A percentile compares a stretch with the other conserved stretches of the same genome.
These are phyloP conservation scores for Tephrocybe rancida DNA, from an alignment of 768 basidiomycete species.

Conservation along the genomic window DNA sequence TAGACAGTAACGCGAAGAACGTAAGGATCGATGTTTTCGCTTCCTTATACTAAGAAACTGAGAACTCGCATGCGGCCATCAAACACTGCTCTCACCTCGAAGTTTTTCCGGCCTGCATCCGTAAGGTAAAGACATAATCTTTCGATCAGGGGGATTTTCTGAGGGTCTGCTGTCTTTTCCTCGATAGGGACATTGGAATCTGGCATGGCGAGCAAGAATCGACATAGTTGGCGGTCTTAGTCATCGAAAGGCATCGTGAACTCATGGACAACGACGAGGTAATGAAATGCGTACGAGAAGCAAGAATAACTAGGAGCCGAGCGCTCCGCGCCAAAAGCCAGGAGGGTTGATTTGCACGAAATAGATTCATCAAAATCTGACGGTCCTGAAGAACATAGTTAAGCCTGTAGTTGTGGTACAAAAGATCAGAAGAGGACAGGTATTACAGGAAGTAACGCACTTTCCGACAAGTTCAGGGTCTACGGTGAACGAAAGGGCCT, in stretches of 20 bases:
- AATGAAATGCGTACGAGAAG: conserved; percentile 47
- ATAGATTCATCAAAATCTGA: conserved; percentile 46
- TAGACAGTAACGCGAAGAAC: conserved; percentile 44
- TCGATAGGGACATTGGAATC: conserved; percentile 21
- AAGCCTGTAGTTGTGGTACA: conserved; percentile 10
- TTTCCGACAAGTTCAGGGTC: conserved; percentile 42
- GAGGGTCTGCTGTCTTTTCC: conserved; percentile 23
- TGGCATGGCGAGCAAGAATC: conserved; percentile 41
- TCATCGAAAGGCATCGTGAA: conserved; percentile 3
- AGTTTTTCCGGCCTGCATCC: conserved; percentile 38
- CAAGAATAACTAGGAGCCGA: conserved; percentile 55
- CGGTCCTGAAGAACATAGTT: conserved; percentile 38
- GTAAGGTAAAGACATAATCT: conserved; percentile 50
- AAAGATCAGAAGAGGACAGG: neutral
- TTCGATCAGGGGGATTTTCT: conserved; percentile 46
- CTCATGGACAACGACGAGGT: neutral
- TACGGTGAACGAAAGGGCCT: conserved; percentile 52
- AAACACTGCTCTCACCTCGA: conserved; percentile 37
- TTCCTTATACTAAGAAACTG: conserved; percentile 19
- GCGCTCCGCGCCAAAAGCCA: conserved; percentile 51
- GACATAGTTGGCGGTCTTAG: conserved; percentile 45
- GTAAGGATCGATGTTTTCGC: conserved; percentile 38
- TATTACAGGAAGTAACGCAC: conserved; percentile 25
- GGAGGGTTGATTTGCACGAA: conserved; percentile 52
- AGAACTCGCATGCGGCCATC: neutral